Evolutionary conservation across 495 filamentous ascomycete genomes (phyloP).

Genomic region (Neurospora sp.): DNA sequence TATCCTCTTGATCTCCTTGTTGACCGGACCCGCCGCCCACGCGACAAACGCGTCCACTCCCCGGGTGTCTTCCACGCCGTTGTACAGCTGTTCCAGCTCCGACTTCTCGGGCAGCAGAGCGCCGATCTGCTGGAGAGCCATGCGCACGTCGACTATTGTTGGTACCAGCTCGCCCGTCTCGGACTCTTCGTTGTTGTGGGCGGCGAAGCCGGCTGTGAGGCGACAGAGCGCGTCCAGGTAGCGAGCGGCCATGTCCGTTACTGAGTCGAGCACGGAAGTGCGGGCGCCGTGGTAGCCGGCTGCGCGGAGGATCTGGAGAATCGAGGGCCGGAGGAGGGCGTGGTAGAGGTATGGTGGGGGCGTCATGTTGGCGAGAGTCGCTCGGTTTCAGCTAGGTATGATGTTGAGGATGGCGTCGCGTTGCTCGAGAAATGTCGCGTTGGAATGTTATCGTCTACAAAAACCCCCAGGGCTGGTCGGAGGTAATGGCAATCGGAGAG

Average conservation of each 20-base stretch:
- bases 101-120: conserved; percentile 51
- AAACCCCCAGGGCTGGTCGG: background rate
- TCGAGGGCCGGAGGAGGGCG: conserved; percentile 67
- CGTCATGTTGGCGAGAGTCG: conserved; percentile 24
- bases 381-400: background rate
- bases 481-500: background rate
- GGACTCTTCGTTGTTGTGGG: conserved; percentile 26
- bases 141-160: conserved; percentile 65
- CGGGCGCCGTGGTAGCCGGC: conserved; percentile 70
- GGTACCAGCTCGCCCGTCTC: conserved; percentile 24
- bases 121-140: conserved; percentile 70
- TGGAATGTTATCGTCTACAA: background rate
- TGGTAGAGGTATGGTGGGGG: conserved; percentile 48
- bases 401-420: background rate
- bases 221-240: conserved; percentile 62
- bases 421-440: background rate
- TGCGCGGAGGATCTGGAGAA: conserved; percentile 80
- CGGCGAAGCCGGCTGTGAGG: conserved; percentile 50
- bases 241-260: conserved; percentile 64
- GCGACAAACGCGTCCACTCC: conserved; percentile 62
- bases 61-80: conserved; percentile 55
- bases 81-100: conserved; percentile 22
- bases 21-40: conserved; percentile 60
- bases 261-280: conserved; percentile 65
- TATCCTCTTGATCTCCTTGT: conserved; percentile 55